Conservation (phyloP, 768 basidiomycete species). For the Tricholoma sp. region DNA sequence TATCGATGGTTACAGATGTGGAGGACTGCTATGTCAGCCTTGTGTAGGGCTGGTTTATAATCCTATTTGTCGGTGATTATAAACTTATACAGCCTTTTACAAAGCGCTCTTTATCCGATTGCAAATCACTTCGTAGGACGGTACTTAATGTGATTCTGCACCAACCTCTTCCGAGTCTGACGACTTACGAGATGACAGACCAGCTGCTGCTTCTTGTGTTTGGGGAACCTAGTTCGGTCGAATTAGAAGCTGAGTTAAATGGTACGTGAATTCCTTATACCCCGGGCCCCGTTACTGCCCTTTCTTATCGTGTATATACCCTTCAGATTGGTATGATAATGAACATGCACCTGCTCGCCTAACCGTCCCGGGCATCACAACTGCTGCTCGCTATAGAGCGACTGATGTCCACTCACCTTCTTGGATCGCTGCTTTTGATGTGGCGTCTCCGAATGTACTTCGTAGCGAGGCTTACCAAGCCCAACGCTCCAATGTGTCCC, state of each 20-base stretch:
- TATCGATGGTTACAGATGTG: no score
- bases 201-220: conserved; percentile 19
- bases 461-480: conserved; percentile 18
- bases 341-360: conserved; percentile 25
- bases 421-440: conserved; percentile 26
- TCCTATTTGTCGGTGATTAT: no score
- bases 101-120: no score
- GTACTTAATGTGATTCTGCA: no score
- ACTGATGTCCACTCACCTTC: conserved; percentile 20
- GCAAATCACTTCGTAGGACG: no score
- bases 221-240: conserved; percentile 15
- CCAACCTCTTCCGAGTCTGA: no score
- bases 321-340: conserved; percentile 27
- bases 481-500: conserved; percentile 6
- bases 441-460: conserved; percentile 16
- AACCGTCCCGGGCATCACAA: conserved; percentile 19
- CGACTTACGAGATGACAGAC: no score
- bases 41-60: no score
- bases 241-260: conserved; percentile 23
- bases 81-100: no score
- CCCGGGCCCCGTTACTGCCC: neutral
- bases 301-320: neutral
- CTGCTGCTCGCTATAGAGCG: conserved; percentile 23
- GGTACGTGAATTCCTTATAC: conserved; percentile 9
- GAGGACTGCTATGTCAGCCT: no score